Conservation (phyloP, 2,329 filamentous ascomycete species). For the Penicillium sp. region DNA sequence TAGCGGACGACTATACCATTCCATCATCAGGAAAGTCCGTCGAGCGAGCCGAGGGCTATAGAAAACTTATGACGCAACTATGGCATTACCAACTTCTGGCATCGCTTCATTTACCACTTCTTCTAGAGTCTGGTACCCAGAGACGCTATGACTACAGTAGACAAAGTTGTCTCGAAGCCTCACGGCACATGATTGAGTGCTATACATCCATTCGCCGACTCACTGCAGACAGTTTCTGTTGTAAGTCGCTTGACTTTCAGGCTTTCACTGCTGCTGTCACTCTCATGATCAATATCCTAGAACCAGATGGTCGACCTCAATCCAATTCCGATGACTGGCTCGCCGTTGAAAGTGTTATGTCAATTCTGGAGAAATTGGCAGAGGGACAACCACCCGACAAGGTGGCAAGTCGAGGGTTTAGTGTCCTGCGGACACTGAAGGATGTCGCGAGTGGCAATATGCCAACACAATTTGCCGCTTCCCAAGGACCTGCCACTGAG, state of each 20-base stretch:
- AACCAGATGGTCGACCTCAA: background rate
- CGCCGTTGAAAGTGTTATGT: constrained; percentile 2
- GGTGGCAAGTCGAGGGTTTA: constrained; percentile 3
- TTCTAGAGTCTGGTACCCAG: background rate
- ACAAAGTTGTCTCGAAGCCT: constrained; percentile 10
- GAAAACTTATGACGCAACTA: background rate
- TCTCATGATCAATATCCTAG: constrained; percentile 7
- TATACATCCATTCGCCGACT: constrained; percentile 6
- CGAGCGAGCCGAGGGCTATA: background rate
- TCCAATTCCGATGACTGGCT: background rate
- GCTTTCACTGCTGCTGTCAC: constrained; percentile 14
- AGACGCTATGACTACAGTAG: constrained; percentile 4
- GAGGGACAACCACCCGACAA: constrained; percentile 3
- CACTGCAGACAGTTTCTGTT: constrained; percentile 4
- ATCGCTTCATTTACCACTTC: constrained; percentile 12
- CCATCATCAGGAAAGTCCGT: constrained; percentile 1
- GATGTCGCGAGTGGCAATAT: background rate
- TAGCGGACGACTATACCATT: background rate
- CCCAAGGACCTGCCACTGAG: background rate
- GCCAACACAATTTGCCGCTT: background rate
- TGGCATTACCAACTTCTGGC: constrained; percentile 9
- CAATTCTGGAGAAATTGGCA: background rate
- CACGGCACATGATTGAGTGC: constrained; percentile 4
- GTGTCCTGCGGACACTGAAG: constrained; percentile 4
- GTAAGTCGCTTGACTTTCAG: constrained; percentile 12